Evolutionary conservation across 2,329 filamentous ascomycete species (phyloP).

Genomic region (Xylaria digitata): DNA sequence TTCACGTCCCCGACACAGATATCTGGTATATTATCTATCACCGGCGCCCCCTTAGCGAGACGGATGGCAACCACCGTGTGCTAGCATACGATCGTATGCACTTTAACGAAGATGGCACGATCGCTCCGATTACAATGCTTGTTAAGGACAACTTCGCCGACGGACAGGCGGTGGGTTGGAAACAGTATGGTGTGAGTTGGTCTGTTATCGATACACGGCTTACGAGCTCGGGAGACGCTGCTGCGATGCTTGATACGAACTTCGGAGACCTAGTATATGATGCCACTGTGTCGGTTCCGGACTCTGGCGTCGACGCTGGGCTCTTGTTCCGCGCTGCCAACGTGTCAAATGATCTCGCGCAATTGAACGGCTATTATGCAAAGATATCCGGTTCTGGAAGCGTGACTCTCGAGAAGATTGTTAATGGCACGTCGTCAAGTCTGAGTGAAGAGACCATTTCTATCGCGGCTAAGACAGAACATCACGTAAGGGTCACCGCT

Average conservation of each 20-base stretch:
- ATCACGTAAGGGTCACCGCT: conserved; percentile 45
- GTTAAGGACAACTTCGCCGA: conserved; percentile 58
- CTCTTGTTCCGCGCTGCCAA: conserved; percentile 53
- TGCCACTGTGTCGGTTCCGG: conserved; percentile 44
- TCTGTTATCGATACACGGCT: conserved; percentile 46
- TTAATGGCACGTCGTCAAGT: conserved; percentile 38
- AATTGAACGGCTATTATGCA: conserved; percentile 49
- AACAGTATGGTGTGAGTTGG: conserved; percentile 45
- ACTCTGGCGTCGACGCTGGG: conserved; percentile 47
- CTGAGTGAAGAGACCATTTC: conserved; percentile 23
- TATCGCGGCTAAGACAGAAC: conserved; percentile 33
- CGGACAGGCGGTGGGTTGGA: conserved; percentile 55
- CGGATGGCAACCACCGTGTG: conserved; percentile 58
- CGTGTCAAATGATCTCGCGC: conserved; percentile 34
- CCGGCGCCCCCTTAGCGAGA: conserved; percentile 58
- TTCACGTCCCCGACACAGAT: conserved; percentile 53
- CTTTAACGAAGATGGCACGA: conserved; percentile 58
- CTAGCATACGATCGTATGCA: conserved; percentile 61
- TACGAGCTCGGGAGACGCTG: conserved; percentile 37
- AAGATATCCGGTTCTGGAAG: conserved; percentile 39
- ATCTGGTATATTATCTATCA: conserved; percentile 61
- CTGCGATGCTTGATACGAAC: conserved; percentile 53
- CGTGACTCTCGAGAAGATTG: conserved; percentile 43
- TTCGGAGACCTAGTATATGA: conserved; percentile 52
- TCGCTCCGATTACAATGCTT: conserved; percentile 57